Base-by-base conservation (phyloP, 371 early-diverging fungal species). In the Nematocida homosporus region DNA sequence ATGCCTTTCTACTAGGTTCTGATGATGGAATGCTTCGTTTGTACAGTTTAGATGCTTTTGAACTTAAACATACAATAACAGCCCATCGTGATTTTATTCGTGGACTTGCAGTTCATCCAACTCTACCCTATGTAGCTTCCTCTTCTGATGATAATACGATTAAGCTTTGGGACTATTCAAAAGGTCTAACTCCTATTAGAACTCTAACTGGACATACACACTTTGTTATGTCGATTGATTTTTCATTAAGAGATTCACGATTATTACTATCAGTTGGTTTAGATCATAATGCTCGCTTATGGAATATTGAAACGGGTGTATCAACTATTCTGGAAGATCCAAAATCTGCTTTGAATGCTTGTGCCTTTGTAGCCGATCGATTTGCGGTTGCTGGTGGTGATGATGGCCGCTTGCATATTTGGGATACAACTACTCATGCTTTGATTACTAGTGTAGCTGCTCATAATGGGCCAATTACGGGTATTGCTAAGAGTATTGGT, bases 31-130 rank as follows among this genome's bases (percentile, higher is more conserved):
- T 53, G 54, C 30, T 72, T 40, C 66, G 25, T 40, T 47, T 59
- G 80, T 81, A 37, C 41, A 78, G 77, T 53, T 42, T 52, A 64
- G 75, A 65, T 75, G 77, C 68, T 44, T 80, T 53, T 52, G 60
- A 66, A 67, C 30, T 69, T 25, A 51, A 81, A 35, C 32, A 69
- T 37, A 40, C 37, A 20, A 66, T 83, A 27, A 37, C 72, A 32
- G 83, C 80, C 10, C 83, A 83, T 52, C 66, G 50, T 30, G 83
- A 83, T 65, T 83, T 81, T 64, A 79, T 83, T 35, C 51, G 83
- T 59, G 64, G 68, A 29, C 69, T 83, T 44, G 79, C 69, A 4
- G 78, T 77, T 2, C 66, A 81, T 42, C 79, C 67, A 13, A 37
- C 34, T 10, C 56, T 78, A 3, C 42, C 65, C 30, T 54, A 65